Conservation (phyloP, 202 grass and related monocot species). For the Brachypodium distachyon region DNA sequence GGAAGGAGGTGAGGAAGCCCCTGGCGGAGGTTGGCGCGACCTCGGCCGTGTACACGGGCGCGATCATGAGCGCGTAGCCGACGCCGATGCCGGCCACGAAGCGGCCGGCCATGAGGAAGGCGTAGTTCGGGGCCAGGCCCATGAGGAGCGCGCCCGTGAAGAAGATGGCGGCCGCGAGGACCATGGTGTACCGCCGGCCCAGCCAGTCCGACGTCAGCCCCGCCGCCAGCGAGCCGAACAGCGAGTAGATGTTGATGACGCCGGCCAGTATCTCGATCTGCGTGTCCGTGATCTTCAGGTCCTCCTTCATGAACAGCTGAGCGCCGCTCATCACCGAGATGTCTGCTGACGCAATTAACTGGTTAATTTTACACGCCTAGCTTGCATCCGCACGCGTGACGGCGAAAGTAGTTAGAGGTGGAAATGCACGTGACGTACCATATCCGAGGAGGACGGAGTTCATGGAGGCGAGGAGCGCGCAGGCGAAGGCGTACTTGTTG, state of each 20-base stretch:
- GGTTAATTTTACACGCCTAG: too few relatives aligned
- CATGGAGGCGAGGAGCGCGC: conserved; percentile 78
- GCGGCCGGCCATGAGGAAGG: conserved; percentile 71
- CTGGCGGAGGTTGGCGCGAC: conserved; percentile 62
- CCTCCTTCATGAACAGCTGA: conserved; percentile 57
- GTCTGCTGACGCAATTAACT: too few relatives aligned
- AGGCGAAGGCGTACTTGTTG: conserved; percentile 76
- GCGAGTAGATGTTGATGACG: conserved; percentile 70
- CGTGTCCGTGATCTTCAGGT: conserved; percentile 72
- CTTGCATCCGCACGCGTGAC: not conserved
- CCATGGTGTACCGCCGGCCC: conserved; percentile 82
- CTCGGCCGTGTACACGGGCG: conserved; percentile 89
- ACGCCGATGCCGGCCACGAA: conserved; percentile 80
- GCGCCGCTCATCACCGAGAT: conserved; percentile 96
- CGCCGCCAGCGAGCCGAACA: conserved; percentile 67
- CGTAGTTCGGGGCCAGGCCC: conserved; percentile 69
- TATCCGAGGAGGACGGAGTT: conserved; percentile 75
- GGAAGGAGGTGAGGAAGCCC: conserved; percentile 85
- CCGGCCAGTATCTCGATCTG: conserved; percentile 88
- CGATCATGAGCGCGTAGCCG: conserved; percentile 72
- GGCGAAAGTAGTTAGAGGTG: not conserved
- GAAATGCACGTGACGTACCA: conserved; percentile 29
- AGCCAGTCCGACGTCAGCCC: conserved; percentile 79
- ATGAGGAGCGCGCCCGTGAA: conserved; percentile 83
- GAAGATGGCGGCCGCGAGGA: conserved; percentile 82